Evolutionary conservation across 2,329 filamentous ascomycete genomes (phyloP).

Genomic region (Aspergillus tanneri): DNA sequence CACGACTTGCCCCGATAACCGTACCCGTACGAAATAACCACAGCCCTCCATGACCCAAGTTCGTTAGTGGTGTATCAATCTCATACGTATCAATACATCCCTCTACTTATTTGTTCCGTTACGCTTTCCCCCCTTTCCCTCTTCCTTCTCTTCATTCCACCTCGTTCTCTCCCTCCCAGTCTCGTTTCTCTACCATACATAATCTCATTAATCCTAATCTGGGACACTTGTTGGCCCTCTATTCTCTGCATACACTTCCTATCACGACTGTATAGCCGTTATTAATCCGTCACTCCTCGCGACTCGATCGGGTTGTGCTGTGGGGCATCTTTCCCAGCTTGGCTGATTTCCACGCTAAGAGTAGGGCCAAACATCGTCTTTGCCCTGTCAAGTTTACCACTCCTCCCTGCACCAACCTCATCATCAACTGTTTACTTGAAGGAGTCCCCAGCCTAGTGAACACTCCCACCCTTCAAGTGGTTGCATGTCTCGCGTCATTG

Average conservation of each 20-base stretch:
- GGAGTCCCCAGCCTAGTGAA: constrained; percentile 1
- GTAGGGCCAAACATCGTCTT: constrained; percentile 44
- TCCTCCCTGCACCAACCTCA: constrained; percentile 22
- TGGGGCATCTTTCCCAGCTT: constrained; percentile 38
- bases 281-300: constrained; percentile 28
- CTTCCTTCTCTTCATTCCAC: constrained; percentile 16
- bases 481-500: constrained; percentile 22
- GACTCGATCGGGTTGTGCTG: constrained; percentile 29
- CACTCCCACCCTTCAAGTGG: constrained; percentile 15
- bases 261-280: constrained; percentile 6
- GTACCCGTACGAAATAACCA: constrained; percentile 26
- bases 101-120: constrained; percentile 8
- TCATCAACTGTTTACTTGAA: constrained; percentile 20
- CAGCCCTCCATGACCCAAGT: too few species aligned
- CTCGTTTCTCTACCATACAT: constrained; percentile 14
- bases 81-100: constrained; percentile 13
- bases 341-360: constrained; percentile 41
- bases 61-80: too few species aligned
- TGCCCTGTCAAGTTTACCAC: constrained; percentile 38
- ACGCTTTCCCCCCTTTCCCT: constrained; percentile 17
- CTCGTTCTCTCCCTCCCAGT: constrained; percentile 9
- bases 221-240: not conserved
- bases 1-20: constrained; percentile 12
- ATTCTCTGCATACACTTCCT: constrained; percentile 10
- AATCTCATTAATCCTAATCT: not conserved